These are phyloP conservation scores for Xylaria curta DNA, from an alignment of 495 filamentous ascomycete genomes.

Conservation along the genomic window DNA sequence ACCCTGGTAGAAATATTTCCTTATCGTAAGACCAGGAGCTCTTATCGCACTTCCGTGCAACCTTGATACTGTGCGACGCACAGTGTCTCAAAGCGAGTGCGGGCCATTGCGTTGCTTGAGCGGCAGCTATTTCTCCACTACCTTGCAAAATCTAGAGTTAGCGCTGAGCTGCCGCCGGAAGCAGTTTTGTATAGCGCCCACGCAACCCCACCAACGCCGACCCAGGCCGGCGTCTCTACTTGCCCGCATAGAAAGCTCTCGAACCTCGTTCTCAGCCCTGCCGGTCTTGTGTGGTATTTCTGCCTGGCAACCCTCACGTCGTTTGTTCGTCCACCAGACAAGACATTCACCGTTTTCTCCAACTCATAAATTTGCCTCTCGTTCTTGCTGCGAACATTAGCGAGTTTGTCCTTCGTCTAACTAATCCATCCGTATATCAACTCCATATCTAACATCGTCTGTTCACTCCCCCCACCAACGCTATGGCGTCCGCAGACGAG, in stretches of 20 bases:
- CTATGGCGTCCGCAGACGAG: constrained; percentile 61
- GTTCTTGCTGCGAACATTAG: not conserved
- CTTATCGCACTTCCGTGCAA: constrained; percentile 21
- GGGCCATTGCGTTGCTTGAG: not conserved
- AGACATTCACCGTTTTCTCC: not conserved
- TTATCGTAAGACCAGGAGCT: constrained; percentile 23
- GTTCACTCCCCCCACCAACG: constrained; percentile 5
- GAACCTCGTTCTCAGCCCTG: constrained; percentile 32
- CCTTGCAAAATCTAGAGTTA: not conserved
- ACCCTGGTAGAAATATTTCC: constrained; percentile 26
- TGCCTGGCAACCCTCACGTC: constrained; percentile 9
- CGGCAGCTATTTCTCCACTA: constrained; percentile 3
- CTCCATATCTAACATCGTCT: not conserved
- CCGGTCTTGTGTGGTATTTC: constrained; percentile 12
- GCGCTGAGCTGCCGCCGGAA: constrained; percentile 16
- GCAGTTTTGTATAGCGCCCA: constrained; percentile 15
- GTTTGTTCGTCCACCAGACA: not conserved
- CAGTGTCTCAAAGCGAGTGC: not conserved
- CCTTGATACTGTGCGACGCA: not conserved
- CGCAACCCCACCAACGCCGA: constrained; percentile 22
- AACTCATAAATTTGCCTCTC: not conserved
- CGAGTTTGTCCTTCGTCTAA: not conserved
- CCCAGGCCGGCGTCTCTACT: constrained; percentile 2
- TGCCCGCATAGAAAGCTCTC: constrained; percentile 40
- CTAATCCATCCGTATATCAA: not conserved